phyloP scores from a whole-genome alignment of 495 filamentous ascomycete genomes.

The Terfezia boudieri region DNA sequence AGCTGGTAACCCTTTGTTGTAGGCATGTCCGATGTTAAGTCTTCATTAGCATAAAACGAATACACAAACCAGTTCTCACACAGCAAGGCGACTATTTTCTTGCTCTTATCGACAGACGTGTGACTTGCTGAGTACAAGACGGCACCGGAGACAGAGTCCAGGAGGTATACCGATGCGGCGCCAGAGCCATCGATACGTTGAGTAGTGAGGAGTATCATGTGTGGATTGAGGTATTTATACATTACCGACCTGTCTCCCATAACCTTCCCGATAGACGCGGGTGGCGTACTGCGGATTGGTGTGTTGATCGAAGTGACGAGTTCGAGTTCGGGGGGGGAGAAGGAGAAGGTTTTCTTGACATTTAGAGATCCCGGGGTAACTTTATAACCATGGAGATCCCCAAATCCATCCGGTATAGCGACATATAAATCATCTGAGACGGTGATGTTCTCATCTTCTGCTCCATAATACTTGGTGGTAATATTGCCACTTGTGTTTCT shows the following conservation, averaged over 20 bases:
- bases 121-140: conserved; percentile 51
- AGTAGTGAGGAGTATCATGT: conserved; percentile 57
- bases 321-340: conserved; percentile 43
- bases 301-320: conserved; percentile 40
- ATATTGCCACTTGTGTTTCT: conserved; percentile 5
- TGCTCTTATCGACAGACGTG: conserved; percentile 46
- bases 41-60: conserved; percentile 50
- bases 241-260: conserved; percentile 75
- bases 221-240: conserved; percentile 93
- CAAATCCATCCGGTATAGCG: conserved; percentile 37
- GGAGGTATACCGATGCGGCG: conserved; percentile 44
- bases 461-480: conserved; percentile 4
- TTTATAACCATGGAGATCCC: conserved; percentile 37
- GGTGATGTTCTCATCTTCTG: not conserved
- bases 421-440: conserved; percentile 20
- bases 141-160: conserved; percentile 70
- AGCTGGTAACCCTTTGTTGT: conserved; percentile 68
- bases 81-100: conserved; percentile 52
- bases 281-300: conserved; percentile 55
- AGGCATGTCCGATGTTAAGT: conserved; percentile 21
- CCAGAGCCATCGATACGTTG: conserved; percentile 28
- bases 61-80: conserved; percentile 94
- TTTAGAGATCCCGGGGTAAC: conserved; percentile 25
- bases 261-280: conserved; percentile 86
- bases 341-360: conserved; percentile 45